phyloP scores from a whole-genome alignment of 768 basidiomycete genomes.

The Boletales sp. region DNA sequence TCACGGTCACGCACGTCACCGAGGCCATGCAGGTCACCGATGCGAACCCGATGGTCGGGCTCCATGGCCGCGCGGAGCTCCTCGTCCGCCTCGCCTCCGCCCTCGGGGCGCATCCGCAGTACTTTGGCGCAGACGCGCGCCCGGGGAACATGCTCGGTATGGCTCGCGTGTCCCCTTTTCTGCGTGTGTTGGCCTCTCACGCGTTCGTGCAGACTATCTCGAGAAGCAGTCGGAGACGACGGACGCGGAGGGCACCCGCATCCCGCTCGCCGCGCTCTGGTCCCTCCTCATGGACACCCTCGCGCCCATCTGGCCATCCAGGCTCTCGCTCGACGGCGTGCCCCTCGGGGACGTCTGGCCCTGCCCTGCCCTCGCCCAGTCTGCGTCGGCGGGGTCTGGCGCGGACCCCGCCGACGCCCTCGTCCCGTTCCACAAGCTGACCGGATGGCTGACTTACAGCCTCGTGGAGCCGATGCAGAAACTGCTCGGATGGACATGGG shows the following conservation, averaged over 20 bases:
- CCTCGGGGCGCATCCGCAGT: constrained; percentile 56
- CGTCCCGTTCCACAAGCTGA: constrained; percentile 96
- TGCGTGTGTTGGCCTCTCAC: too few species aligned
- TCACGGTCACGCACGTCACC: constrained; percentile 59
- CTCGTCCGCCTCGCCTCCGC: constrained; percentile 72
- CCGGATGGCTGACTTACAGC: constrained; percentile 90
- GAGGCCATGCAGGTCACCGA: constrained; percentile 75
- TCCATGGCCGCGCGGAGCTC: constrained; percentile 81
- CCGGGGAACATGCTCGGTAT: constrained; percentile 82
- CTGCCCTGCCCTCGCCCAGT: constrained; percentile 53
- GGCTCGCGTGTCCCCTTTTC: background rate
- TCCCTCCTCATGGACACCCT: constrained; percentile 76
- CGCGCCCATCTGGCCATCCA: constrained; percentile 84
- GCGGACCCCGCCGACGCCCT: constrained; percentile 43
- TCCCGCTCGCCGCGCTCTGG: constrained; percentile 82
- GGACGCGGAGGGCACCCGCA: constrained; percentile 33
- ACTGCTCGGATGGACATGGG: constrained; percentile 75
- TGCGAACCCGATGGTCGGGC: constrained; percentile 83
- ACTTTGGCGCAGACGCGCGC: constrained; percentile 71
- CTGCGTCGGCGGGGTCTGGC: background rate
- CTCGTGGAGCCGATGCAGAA: constrained; percentile 81
- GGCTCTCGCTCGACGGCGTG: constrained; percentile 62
- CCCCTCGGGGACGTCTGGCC: constrained; percentile 94
- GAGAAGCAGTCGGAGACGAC: constrained; percentile 49
- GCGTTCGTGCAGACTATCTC: constrained; percentile 55